Evolutionary conservation across 108 stramenopile genomes (phyloP).

Genomic region (Nitzschia inconspicua): DNA sequence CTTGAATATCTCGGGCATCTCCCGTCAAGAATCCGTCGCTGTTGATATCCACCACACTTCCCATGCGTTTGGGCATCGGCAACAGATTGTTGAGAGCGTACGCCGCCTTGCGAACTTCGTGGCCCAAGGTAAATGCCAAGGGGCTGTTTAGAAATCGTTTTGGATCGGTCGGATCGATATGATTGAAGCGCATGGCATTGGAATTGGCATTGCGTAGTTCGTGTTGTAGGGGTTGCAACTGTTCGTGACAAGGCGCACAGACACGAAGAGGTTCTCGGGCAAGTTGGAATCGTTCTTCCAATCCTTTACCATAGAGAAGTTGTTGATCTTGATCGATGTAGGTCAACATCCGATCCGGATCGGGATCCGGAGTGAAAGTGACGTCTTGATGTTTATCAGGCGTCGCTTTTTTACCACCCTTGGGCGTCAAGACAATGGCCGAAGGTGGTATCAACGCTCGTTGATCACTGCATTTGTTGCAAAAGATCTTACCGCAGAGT

Average conservation of each 20-base stretch:
- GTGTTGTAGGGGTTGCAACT: constrained; percentile 62
- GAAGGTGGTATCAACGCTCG: constrained; percentile 71
- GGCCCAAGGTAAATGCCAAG: constrained; percentile 85
- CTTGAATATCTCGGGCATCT: constrained; percentile 21
- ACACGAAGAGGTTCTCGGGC: constrained; percentile 46
- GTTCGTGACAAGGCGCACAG: constrained; percentile 49
- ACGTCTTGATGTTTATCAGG: constrained; percentile 8
- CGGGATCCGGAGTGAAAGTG: constrained; percentile 48
- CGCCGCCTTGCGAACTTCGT: constrained; percentile 87
- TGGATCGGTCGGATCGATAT: constrained; percentile 71
- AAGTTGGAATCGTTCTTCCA: constrained; percentile 51
- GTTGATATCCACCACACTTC: constrained; percentile 15
- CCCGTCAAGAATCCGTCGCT: constrained; percentile 17
- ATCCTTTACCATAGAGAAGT: constrained; percentile 61
- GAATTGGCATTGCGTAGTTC: constrained; percentile 60
- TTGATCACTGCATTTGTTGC: constrained; percentile 57
- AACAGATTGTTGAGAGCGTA: constrained; percentile 84
- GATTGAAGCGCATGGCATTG: constrained; percentile 84
- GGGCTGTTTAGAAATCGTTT: constrained; percentile 71
- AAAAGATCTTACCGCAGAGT: constrained; percentile 82
- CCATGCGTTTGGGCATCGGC: constrained; percentile 53
- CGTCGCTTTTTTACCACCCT: constrained; percentile 33
- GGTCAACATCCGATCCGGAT: constrained; percentile 68
- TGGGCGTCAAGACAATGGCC: constrained; percentile 53
- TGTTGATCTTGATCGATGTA: constrained; percentile 38